Conservation (phyloP, 495 filamentous ascomycete genomes). For the Penicillium parvum region DNA sequence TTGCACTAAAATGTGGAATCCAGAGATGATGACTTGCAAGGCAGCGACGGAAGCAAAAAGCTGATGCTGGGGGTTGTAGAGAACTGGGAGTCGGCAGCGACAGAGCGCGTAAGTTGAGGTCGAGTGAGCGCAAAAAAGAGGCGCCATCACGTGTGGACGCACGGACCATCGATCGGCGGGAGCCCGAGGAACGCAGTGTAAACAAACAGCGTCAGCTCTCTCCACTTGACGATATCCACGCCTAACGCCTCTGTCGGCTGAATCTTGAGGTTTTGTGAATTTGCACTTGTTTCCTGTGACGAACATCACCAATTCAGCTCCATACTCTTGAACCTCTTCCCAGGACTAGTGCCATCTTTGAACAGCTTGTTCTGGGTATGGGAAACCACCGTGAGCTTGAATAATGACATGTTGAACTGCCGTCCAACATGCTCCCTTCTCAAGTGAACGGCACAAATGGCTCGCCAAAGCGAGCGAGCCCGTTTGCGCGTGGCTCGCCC, state of each 20-base stretch:
- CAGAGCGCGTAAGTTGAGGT: not conserved
- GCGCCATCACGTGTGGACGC: conserved; percentile 26
- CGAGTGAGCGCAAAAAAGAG: conserved; percentile 21
- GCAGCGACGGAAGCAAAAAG: not conserved
- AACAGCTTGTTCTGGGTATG: conserved; percentile 13
- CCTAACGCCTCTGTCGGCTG: not conserved
- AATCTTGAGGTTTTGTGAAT: not conserved
- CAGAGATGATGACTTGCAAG: no score
- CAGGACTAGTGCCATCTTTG: no score
- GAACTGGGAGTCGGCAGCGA: not conserved
- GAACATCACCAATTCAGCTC: conserved; percentile 4
- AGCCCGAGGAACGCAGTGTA: conserved; percentile 40
- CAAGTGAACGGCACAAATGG: conserved; percentile 44
- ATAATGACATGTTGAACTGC: conserved; percentile 35
- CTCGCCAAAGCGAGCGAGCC: conserved; percentile 66
- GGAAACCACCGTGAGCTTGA: conserved; percentile 10
- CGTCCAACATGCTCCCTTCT: conserved; percentile 39
- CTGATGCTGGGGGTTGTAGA: not conserved
- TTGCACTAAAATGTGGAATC: no score
- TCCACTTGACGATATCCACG: conserved; percentile 19
- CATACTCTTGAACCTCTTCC: no score
- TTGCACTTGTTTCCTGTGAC: conserved; percentile 4
- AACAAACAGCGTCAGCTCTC: conserved; percentile 35
- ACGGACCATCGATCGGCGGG: conserved; percentile 35
- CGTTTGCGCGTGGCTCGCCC: conserved; percentile 61